Evolutionary conservation across 192 early-diverging fungal species (phyloP).

Genomic region (Linderina pennispora): DNA sequence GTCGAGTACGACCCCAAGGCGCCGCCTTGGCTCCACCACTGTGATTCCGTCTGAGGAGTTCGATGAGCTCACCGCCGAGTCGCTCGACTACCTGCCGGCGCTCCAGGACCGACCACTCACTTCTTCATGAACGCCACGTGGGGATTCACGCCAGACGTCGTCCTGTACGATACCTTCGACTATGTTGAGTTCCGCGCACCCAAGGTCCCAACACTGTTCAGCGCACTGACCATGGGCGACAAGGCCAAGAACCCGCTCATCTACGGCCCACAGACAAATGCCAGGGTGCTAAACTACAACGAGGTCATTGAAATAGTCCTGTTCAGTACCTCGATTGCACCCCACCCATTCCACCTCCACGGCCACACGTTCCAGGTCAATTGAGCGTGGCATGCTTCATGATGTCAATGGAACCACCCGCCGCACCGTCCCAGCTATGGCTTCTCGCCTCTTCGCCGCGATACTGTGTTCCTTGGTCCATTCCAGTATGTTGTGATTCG

Average conservation of each 20-base stretch:
- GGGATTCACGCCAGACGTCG: not conserved
- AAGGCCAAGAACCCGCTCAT: not conserved
- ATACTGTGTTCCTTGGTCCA: not conserved
- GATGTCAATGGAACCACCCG: not conserved
- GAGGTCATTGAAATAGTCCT: not conserved
- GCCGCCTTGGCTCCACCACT: not conserved
- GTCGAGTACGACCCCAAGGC: not conserved
- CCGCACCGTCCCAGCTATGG: too few relatives aligned
- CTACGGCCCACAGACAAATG: not conserved
- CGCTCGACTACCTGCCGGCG: not conserved
- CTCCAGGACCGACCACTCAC: not conserved
- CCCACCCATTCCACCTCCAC: not conserved
- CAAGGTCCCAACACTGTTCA: not conserved
- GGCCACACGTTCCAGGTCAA: not conserved
- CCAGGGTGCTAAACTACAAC: not conserved
- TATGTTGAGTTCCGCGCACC: not conserved
- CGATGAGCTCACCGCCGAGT: not conserved
- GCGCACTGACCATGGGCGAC: not conserved
- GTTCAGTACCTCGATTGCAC: not conserved
- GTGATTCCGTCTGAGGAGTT: not conserved
- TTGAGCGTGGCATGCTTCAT: not conserved
- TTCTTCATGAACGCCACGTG: not conserved
- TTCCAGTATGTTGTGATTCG: not conserved
- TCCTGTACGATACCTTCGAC: not conserved
- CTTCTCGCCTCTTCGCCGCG: not conserved